Evolutionary conservation across 75 land plant genomes (phyloP).

Genomic region (Cryptomeria japonica): DNA sequence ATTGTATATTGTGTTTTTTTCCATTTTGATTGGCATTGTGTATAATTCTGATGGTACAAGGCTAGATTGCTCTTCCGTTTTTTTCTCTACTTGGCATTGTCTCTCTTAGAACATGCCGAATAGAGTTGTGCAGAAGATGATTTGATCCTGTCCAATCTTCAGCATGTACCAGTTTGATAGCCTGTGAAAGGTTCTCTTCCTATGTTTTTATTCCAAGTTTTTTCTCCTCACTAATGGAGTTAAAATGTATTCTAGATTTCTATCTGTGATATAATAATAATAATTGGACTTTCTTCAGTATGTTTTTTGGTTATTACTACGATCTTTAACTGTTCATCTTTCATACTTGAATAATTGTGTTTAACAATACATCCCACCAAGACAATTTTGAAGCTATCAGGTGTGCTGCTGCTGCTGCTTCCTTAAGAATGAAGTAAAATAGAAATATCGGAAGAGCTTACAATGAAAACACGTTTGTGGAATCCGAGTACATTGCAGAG

Average conservation of each 20-base stretch:
- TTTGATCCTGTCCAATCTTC: not conserved
- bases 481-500: not conserved
- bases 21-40: not conserved
- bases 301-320: not conserved
- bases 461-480: not conserved
- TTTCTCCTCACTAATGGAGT: not conserved
- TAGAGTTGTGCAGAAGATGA: not conserved
- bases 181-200: not conserved
- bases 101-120: not conserved
- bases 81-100: constrained; percentile 1
- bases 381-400: not conserved
- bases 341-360: not conserved
- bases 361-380: not conserved
- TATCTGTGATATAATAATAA: not conserved
- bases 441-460: not conserved
- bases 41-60: not conserved
- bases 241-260: not conserved
- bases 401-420: not conserved
- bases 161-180: not conserved
- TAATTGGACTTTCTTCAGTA: not conserved
- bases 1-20: not conserved
- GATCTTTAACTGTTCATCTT: not conserved
- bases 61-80: not conserved
- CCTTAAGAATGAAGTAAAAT: not conserved
- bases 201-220: not conserved